Base-by-base conservation (phyloP, 2,329 filamentous ascomycete species). In the Amylocarpus encephaloides region DNA sequence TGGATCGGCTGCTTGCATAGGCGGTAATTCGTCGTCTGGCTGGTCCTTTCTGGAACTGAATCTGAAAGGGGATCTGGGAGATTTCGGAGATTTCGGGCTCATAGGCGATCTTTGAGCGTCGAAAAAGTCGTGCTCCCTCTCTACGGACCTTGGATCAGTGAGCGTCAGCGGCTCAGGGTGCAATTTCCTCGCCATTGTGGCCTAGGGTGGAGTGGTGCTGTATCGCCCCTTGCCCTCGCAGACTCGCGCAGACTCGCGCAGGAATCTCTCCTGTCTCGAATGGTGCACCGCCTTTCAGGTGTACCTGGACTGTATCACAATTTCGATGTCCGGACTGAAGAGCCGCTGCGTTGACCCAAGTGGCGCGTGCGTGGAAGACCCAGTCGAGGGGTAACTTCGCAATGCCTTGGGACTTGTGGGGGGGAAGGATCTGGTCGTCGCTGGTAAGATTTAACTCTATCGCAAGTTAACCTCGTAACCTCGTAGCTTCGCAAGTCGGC, bases 161-260 rank as follows among this genome's bases (percentile, higher is more conserved):
- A 66, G 61, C 53, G 56, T 63, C 58, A 66, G 60, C 55, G 64
- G 60, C 55, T 64, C 59, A 48, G 60, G 63, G 32, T 48, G 52
- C 29, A 59, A 51, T 57, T 64, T 66, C 51, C 61, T 57, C 18
- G 56, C 58, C 62, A 65, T 65, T 34, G 34, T 54, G 44, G 33
- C 36, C 54, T 57, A 56, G 56, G 56, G 51, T 50, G 49, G 41
- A 41, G 43, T 36, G 52, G 46, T 51, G 57, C 47, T 54, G 52
- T 13, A 22, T 34, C 18, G 30, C 39, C 46, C 29, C 36, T 34
- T 49, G 38, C 15, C 32, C 13, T 33, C 15, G 40, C 38, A 19
- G n/a, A 40, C n/a, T 6, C 18, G 29, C 13, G 33, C 43, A 43
- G 39, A 34, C 38, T 47, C 35, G 38, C 48, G 51, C 51, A 48